Percentiles rank a stretch among this genome's conserved stretches.
These are phyloP conservation scores for Aquilaria agallochum DNA, from an alignment of 441 rosid genomes.

Conservation along the genomic window DNA sequence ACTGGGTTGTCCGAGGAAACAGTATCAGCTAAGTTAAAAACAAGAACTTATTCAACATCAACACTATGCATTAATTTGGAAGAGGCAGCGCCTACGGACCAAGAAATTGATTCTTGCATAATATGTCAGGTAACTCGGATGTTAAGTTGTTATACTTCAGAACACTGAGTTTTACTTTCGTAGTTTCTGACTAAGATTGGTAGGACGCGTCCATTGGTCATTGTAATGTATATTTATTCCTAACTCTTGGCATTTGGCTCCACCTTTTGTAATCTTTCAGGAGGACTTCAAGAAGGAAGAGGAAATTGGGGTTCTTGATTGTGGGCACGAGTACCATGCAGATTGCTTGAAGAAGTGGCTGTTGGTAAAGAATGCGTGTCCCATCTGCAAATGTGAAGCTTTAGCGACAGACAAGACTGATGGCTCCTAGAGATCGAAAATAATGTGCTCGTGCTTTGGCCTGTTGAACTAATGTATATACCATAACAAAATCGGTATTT, in stretches of 20 bases:
- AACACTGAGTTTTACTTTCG: too few species aligned
- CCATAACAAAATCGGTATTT: slow-evolving; percentile 18
- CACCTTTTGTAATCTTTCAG: slow-evolving; percentile 29
- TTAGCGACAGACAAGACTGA: slow-evolving; percentile 25
- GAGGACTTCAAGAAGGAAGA: slow-evolving; percentile 54
- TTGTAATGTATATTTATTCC: neutral
- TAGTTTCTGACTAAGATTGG: neutral
- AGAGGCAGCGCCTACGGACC: slow-evolving; percentile 51
- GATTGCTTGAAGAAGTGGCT: slow-evolving; percentile 91
- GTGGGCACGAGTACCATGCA: slow-evolving; percentile 80
- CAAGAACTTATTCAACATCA: slow-evolving; percentile 35
- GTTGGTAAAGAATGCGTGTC: slow-evolving; percentile 75
- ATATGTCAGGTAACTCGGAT: slow-evolving; percentile 74
- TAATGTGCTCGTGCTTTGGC: slow-evolving; percentile 10
- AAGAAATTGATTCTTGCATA: slow-evolving; percentile 65
- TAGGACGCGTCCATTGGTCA: neutral
- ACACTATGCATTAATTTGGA: slow-evolving; percentile 45
- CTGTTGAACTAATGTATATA: slow-evolving; percentile 17
- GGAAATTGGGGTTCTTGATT: slow-evolving; percentile 55
- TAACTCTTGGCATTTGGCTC: slow-evolving; percentile 7
- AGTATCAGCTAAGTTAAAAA: slow-evolving; percentile 40
- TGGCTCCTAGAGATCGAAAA: neutral
- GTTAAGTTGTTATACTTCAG: too few species aligned
- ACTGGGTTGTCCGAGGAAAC: slow-evolving; percentile 78
- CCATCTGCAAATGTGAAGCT: slow-evolving; percentile 87